phyloP scores from a whole-genome alignment of 208 protist genomes.

The Herpetomonas samuelpessoai region DNA sequence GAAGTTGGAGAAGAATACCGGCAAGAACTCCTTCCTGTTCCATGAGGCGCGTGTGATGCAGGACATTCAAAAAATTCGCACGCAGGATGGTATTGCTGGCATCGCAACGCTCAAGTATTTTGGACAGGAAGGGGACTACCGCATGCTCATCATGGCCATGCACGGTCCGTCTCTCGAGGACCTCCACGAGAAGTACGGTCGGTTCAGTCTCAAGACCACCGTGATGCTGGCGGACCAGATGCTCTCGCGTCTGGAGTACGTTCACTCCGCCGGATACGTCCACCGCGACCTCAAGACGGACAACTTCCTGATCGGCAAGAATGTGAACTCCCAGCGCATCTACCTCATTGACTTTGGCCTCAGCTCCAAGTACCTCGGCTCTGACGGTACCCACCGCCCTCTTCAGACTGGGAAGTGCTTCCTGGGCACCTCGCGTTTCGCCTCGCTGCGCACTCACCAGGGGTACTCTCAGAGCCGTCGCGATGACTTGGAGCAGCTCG shows the following conservation, averaged over 20 bases:
- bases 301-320: constrained; percentile 99
- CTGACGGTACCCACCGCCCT: constrained; percentile 58
- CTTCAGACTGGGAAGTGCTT: constrained; percentile 91
- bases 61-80: constrained; percentile 67
- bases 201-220: constrained; percentile 98
- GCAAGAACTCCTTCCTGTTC: constrained; percentile 95
- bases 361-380: constrained; percentile 61
- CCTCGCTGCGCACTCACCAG: constrained; percentile 95
- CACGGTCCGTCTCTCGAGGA: constrained; percentile 98
- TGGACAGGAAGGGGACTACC: constrained; percentile 97
- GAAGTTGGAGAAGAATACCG: constrained; percentile 82
- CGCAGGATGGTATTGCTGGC: constrained; percentile 61
- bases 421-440: constrained; percentile 97
- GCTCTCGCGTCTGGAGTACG: constrained; percentile 95
- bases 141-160: constrained; percentile 99
- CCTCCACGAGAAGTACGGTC: constrained; percentile 57
- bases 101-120: constrained; percentile 97
- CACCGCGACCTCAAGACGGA: constrained; percentile 99
- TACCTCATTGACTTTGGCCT: constrained; percentile 96
- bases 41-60: constrained; percentile 96
- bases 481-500: constrained; percentile 90
- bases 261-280: constrained; percentile 98
- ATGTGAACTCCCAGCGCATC: constrained; percentile 72
- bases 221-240: constrained; percentile 98
- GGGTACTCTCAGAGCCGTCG: constrained; percentile 89